Base-by-base conservation (phyloP, 192 early-diverging fungal genomes). In the Podila clonocystis region DNA sequence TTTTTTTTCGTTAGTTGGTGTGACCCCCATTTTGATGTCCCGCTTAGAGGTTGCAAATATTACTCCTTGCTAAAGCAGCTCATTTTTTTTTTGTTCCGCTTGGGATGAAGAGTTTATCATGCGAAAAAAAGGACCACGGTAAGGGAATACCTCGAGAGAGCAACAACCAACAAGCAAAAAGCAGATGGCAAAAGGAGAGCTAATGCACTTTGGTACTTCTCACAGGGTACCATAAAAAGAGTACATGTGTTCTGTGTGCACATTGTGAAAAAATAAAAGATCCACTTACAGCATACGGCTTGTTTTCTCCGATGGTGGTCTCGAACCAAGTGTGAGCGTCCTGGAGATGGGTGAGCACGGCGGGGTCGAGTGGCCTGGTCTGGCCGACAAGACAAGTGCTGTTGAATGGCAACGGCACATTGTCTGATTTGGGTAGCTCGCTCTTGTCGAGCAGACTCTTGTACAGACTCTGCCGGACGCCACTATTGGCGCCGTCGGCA, bases 281-380 rank as follows among this genome's bases (percentile, higher is more conserved):
- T n/a, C 24, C 5, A 61, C 59, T 61, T 61, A 61, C 59, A 33
- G 59, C 59, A 12, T 61, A 61, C 12, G 59, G 59, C 9, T 61
- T 61, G 22, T 26, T 26, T 20, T 61, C 59, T 13, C 59, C 59
- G 12, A 61, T 33, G 30, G 59, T 61, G 28, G 59, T 61, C 59
- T 61, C 59, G 59, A 61, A 61, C 59, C 59, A 61, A 61, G 59
- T 61, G 59, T 61, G 59, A 33, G 26, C 59, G 15, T 61, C 59
- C 59, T 61, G 26, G 13, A 61, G 30, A 12, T 61, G 59, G 26
- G 59, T 61, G 19, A 31, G 30, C 30, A 61, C 59, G 28, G 20
- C 13, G 30, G 59, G 59, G 30, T 61, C 59, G 0, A 61, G 17
- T 11, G 26, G 59, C 30, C 30, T 33, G 13, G 59, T 61, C 30